Evolutionary conservation across 768 basidiomycete species (phyloP).

Genomic region (Psilocybe sp.): DNA sequence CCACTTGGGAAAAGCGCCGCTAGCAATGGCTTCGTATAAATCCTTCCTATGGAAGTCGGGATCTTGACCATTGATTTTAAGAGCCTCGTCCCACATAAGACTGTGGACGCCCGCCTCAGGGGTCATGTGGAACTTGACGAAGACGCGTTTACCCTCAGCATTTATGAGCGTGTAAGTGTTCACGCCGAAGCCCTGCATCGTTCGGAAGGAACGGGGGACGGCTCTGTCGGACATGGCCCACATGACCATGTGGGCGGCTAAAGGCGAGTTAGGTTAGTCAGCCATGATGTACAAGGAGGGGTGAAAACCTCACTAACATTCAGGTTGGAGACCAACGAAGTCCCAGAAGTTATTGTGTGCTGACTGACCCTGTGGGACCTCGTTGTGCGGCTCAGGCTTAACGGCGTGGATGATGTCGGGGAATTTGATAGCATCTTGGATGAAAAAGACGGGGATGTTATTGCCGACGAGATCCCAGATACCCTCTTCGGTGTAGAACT

Average conservation of each 20-base stretch:
- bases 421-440: conserved; percentile 82
- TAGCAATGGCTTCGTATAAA: conserved; percentile 77
- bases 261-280: conserved; percentile 2
- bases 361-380: conserved; percentile 64
- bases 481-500: conserved; percentile 83
- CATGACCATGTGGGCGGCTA: conserved; percentile 72
- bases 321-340: conserved; percentile 68
- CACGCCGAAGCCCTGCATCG: conserved; percentile 89
- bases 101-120: conserved; percentile 83
- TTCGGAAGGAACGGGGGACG: conserved; percentile 80
- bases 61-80: conserved; percentile 82
- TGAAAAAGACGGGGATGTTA: conserved; percentile 80
- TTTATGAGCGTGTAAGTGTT: conserved; percentile 83
- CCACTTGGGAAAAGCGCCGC: conserved; percentile 72
- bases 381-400: conserved; percentile 83
- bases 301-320: conserved; percentile 45
- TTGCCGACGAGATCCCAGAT: conserved; percentile 90
- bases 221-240: conserved; percentile 85
- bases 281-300: neutral
- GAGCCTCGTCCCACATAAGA: conserved; percentile 85
- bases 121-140: conserved; percentile 88
- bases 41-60: conserved; percentile 91
- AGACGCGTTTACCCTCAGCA: conserved; percentile 59
- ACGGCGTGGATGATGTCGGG: conserved; percentile 84
- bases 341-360: conserved; percentile 92